Evolutionary conservation across 306 rosid genomes (phyloP), one percentile per base, ranked within the genome.

Genomic region (Lathyrus oleraceus): DNA sequence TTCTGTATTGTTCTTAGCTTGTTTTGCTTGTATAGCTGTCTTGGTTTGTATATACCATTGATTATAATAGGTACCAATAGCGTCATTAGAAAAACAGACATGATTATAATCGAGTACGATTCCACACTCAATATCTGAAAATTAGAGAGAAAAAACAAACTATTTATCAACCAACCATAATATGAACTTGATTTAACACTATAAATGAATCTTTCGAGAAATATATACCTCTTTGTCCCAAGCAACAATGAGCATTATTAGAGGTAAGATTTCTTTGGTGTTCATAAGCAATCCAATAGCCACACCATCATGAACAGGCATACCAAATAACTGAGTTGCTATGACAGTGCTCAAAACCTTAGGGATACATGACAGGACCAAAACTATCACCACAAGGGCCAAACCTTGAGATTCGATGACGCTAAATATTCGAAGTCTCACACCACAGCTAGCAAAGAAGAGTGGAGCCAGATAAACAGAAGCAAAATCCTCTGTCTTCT

Each of bases 231-330:
- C 10, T 27, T 63, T 65, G 28, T 84, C 84, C 78, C 78, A 59
- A 6, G 78, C 87, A 27, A 28, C 11, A 42, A 64, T 69, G 12
- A 83, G 73, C 65, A 83, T 52, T 49, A 83, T 21, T 1, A 83
- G 16, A 10, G 82, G 30, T 63, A 83, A 65, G 76, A 80, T 23
- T 35, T 83, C 87, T 57, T 84, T 84, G 64, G 87, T 54, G 78
- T 84, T 84, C 67, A 80, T 56, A 12, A 83, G 76, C 2, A 84
- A 17, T 11, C 85, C 87, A 71, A 84, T 36, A 45, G 82, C 73
- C 53, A 72, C 23, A 32, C 82, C 80, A 56, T 84, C 79, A 39
- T 27, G 70, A 70, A 30, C 11, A 10, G 74, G 45, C 68, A 84
- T 64, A 1, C 81, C 75, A 28, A 7, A 71, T 28, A 77, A 66